phyloP scores from a whole-genome alignment of 495 filamentous ascomycete species.

The Neohortaea acidophila region DNA sequence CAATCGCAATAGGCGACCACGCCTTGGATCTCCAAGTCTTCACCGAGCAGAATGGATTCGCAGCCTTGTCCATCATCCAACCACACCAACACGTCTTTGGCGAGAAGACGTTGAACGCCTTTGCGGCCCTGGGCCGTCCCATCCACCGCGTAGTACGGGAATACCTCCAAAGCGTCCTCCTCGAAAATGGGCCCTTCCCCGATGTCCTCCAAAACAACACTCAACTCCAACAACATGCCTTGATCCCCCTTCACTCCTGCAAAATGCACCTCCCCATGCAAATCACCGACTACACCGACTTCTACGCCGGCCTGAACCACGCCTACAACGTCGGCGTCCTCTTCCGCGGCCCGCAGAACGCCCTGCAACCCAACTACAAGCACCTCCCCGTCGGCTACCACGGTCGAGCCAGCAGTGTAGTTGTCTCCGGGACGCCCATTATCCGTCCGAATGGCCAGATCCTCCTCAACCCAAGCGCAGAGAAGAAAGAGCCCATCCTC shows the following conservation, averaged over 20 bases:
- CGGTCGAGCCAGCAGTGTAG: slow-evolving; percentile 27
- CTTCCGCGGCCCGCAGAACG: slow-evolving; percentile 68
- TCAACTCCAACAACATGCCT: slow-evolving; percentile 34
- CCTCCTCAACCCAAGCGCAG: slow-evolving; percentile 45
- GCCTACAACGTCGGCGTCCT: slow-evolving; percentile 66
- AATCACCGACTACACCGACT: slow-evolving; percentile 94
- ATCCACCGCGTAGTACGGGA: slow-evolving; percentile 57
- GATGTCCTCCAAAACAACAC: slow-evolving; percentile 44
- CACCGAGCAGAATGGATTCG: slow-evolving; percentile 42
- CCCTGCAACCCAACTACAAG: slow-evolving; percentile 79
- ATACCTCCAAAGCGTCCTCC: slow-evolving; percentile 59
- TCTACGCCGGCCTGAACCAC: slow-evolving; percentile 86
- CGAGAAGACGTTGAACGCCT: slow-evolving; percentile 61
- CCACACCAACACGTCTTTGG: slow-evolving; percentile 46
- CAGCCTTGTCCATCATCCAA: slow-evolving; percentile 41
- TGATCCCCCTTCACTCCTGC: slow-evolving; percentile 43
- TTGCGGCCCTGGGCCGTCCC: slow-evolving; percentile 60
- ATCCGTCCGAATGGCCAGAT: slow-evolving; percentile 73
- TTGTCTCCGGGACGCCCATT: slow-evolving; percentile 36
- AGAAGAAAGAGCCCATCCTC: slow-evolving; percentile 45
- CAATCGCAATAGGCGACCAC: slow-evolving; percentile 64
- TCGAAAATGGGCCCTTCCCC: slow-evolving; percentile 41
- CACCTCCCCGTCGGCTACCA: slow-evolving; percentile 72
- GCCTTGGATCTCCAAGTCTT: slow-evolving; percentile 64
- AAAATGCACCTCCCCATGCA: slow-evolving; percentile 67